These are phyloP conservation scores for Xylaria multiplex DNA, from an alignment of 2,329 filamentous ascomycete species.

Conservation along the genomic window DNA sequence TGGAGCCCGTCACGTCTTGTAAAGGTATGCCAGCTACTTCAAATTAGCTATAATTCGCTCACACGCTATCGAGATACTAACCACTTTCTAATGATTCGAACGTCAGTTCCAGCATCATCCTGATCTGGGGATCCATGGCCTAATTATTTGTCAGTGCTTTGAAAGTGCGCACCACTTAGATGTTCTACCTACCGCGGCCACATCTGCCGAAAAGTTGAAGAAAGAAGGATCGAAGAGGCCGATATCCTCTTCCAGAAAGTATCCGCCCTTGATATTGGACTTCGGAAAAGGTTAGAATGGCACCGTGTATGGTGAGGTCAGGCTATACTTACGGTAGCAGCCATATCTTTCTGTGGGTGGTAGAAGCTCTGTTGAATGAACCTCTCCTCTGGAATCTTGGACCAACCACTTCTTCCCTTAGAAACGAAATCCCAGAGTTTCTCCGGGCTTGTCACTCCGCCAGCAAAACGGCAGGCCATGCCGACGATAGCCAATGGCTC, in stretches of 20 bases:
- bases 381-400: slow-evolving; percentile 24
- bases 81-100: slow-evolving; percentile 50
- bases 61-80: slow-evolving; percentile 24
- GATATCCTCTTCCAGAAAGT: slow-evolving; percentile 49
- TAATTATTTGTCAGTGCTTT: slow-evolving; percentile 10
- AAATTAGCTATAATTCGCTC: not conserved
- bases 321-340: slow-evolving; percentile 6
- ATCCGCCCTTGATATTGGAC: slow-evolving; percentile 33
- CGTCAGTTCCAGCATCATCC: slow-evolving; percentile 46
- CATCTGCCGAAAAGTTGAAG: slow-evolving; percentile 49
- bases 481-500: slow-evolving; percentile 28
- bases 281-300: not conserved
- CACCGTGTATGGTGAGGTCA: too few species aligned
- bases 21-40: slow-evolving; percentile 28
- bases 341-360: slow-evolving; percentile 17
- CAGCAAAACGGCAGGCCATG: slow-evolving; percentile 27
- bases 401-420: slow-evolving; percentile 20
- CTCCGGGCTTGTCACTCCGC: slow-evolving; percentile 16
- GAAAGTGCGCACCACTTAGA: not conserved
- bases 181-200: slow-evolving; percentile 34
- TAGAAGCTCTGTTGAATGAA: slow-evolving; percentile 19
- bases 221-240: slow-evolving; percentile 51
- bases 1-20: slow-evolving; percentile 26
- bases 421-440: slow-evolving; percentile 29
- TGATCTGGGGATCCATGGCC: slow-evolving; percentile 51